Conservation (phyloP, 768 basidiomycete genomes). For the Leccinum broughii region DNA sequence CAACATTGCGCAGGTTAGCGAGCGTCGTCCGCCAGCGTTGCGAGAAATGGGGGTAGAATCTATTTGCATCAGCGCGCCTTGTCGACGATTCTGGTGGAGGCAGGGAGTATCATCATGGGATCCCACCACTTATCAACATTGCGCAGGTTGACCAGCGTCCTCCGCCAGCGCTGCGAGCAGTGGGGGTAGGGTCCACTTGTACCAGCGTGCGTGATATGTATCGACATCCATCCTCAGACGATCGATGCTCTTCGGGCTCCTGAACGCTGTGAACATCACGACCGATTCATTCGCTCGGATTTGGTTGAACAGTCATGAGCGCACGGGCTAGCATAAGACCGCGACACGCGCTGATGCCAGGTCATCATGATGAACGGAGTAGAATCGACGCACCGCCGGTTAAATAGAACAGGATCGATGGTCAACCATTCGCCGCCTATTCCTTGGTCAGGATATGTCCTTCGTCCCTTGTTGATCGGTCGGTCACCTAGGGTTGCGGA, state of each 20-base stretch:
- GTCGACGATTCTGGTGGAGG: background rate
- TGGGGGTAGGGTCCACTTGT: background rate
- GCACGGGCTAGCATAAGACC: too few species aligned
- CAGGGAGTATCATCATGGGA: background rate
- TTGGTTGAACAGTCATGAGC: too few species aligned
- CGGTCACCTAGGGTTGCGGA: too few species aligned
- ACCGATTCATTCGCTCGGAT: background rate
- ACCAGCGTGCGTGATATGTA: background rate
- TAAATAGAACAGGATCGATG: too few species aligned
- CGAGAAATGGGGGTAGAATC: background rate
- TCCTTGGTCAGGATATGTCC: too few species aligned
- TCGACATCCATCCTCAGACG: background rate
- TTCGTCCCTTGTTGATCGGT: too few species aligned
- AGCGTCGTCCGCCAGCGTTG: background rate
- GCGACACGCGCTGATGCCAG: too few species aligned
- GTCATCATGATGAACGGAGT: too few species aligned
- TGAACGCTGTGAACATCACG: background rate
- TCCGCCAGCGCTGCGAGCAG: background rate
- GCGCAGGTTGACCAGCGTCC: background rate
- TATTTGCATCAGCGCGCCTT: too few species aligned
- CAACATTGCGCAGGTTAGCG: background rate
- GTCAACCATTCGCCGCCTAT: too few species aligned
- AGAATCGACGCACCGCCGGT: too few species aligned
- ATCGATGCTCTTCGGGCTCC: background rate
- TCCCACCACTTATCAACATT: background rate